Percentiles rank a stretch among this genome's conserved stretches.
Conservation (phyloP, 148 eudicot genomes). For the Rhododendron vialii region DNA sequence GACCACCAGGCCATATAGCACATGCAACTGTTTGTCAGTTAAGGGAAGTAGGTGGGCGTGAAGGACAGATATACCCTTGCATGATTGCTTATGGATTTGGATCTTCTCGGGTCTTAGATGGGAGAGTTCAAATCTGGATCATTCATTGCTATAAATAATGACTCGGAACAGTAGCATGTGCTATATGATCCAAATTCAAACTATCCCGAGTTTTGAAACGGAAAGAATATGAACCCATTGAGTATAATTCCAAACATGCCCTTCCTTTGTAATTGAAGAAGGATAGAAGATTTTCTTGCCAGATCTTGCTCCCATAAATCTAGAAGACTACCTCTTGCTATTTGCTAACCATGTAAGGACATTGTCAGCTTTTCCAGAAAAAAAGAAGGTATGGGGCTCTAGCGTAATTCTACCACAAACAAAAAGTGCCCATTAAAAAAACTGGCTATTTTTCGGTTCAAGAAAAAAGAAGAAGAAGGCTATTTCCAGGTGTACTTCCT, state of each 20-base stretch:
- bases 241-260: neutral
- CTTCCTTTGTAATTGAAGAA: neutral
- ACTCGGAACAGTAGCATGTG: neutral
- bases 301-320: slow-evolving; percentile 2
- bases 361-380: slow-evolving; percentile 4
- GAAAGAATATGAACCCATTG: too few relatives aligned
- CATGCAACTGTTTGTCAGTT: slow-evolving; percentile 14
- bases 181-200: neutral
- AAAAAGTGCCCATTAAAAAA: neutral
- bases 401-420: neutral
- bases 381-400: neutral
- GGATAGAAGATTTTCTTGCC: neutral
- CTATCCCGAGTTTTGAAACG: neutral
- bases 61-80: slow-evolving; percentile 24
- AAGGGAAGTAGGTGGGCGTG: neutral
- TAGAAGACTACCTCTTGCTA: too few relatives aligned
- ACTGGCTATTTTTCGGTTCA: too few relatives aligned
- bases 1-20: slow-evolving; percentile 18
- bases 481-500: slow-evolving; percentile 2
- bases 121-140: neutral
- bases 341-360: neutral
- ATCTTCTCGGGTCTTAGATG: too few relatives aligned
- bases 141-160: neutral
- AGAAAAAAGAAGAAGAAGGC: neutral
- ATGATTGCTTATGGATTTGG: neutral